A percentile compares a stretch with the other conserved stretches of the same genome.
These are phyloP conservation scores for Verbena officinalis DNA, from an alignment of 257 asterid species.

Conservation along the genomic window DNA sequence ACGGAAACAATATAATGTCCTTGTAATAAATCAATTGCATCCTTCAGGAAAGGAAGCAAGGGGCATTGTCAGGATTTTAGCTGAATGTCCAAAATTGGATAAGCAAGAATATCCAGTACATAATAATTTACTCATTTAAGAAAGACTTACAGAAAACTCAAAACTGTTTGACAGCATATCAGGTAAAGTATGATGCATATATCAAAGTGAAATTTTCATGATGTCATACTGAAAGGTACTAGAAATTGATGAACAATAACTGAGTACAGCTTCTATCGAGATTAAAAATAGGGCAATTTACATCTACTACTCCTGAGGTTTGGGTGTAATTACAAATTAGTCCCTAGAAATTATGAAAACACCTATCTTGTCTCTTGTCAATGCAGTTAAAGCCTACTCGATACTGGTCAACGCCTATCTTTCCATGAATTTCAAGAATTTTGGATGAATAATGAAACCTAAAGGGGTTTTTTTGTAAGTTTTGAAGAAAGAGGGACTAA, in stretches of 20 bases:
- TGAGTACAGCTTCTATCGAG: background rate
- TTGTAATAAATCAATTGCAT: constrained; percentile 87
- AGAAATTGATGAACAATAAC: constrained; percentile 7
- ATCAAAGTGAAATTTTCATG: constrained; percentile 1
- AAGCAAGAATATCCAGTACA: background rate
- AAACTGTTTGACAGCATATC: background rate
- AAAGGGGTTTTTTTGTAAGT: too few relatives aligned
- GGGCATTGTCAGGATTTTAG: constrained; percentile 25
- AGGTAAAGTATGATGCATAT: background rate
- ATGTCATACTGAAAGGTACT: background rate
- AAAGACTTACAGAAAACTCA: constrained; percentile 19
- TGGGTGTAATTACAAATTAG: too few relatives aligned
- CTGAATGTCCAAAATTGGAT: constrained; percentile 13
- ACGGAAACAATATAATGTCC: constrained; percentile 88
- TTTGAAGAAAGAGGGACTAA: too few relatives aligned
- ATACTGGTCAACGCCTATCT: too few relatives aligned
- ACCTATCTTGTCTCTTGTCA: too few relatives aligned
- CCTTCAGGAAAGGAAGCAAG: constrained; percentile 52
- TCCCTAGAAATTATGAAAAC: too few relatives aligned
- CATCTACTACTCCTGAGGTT: too few relatives aligned
- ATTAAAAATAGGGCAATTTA: too few relatives aligned
- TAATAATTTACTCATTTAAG: constrained; percentile 17
- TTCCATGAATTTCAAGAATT: too few relatives aligned
- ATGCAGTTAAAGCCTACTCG: too few relatives aligned
- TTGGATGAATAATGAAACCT: too few relatives aligned